Percentiles rank a stretch among this genome's conserved stretches.
Conservation (phyloP, 2,329 filamentous ascomycete genomes). For the Trichoderma sp. region DNA sequence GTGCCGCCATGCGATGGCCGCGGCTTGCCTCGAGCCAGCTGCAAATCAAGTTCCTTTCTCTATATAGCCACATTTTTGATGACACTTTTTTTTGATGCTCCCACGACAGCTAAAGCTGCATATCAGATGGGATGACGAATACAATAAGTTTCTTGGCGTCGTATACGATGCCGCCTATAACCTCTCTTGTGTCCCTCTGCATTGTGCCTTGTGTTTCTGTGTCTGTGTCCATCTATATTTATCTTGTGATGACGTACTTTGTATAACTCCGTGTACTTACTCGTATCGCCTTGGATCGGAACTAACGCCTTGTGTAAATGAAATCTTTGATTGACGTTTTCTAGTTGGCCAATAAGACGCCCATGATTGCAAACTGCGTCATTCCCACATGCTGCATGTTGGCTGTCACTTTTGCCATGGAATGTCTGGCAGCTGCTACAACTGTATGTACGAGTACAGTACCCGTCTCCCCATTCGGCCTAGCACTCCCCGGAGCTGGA, state of each 20-base stretch:
- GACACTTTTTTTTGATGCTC: background rate
- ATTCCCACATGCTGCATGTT: background rate
- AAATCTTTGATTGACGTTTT: background rate
- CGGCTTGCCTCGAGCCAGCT: conserved; percentile 4
- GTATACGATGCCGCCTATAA: conserved; percentile 8
- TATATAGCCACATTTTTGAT: background rate
- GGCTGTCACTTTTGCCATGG: background rate
- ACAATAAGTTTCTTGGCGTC: background rate
- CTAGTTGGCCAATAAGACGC: background rate
- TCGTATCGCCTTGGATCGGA: background rate
- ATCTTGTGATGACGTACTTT: background rate
- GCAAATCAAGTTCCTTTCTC: conserved; percentile 14
- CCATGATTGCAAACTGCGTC: background rate
- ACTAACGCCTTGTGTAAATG: background rate
- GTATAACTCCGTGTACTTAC: background rate
- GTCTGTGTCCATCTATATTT: too few relatives aligned
- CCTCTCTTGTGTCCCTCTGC: background rate
- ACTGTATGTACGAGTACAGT: too few relatives aligned
- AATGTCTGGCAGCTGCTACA: background rate
- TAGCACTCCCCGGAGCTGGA: background rate
- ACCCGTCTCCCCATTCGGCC: background rate
- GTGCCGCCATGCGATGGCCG: background rate
- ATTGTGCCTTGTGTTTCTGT: too few relatives aligned
- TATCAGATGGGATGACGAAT: background rate
- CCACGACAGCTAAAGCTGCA: conserved; percentile 4